Evolutionary conservation across 495 filamentous ascomycete genomes (phyloP).

Genomic region (Penicillium odoratum): DNA sequence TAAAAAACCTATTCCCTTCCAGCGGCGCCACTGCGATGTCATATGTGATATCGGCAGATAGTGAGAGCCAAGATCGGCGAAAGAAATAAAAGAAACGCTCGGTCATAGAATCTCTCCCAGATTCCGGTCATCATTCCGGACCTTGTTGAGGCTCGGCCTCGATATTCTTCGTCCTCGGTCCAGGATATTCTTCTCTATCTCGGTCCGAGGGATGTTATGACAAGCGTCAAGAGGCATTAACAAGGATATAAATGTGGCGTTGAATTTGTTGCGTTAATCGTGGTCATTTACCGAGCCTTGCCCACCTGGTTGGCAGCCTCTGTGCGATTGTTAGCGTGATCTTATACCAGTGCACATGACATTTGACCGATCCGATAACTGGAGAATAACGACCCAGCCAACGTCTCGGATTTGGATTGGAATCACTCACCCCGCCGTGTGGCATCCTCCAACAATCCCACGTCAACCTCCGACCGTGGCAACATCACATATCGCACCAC

Average conservation of each 20-base stretch:
- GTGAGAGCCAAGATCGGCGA: background rate
- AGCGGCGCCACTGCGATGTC: background rate
- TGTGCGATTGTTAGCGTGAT: constrained; percentile 22
- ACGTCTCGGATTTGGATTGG: background rate
- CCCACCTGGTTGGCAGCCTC: constrained; percentile 55
- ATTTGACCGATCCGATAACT: no score
- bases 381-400: background rate
- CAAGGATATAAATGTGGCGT: constrained; percentile 17
- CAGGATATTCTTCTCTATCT: constrained; percentile 6
- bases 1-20: background rate
- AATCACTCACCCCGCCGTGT: constrained; percentile 80
- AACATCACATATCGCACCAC: constrained; percentile 96
- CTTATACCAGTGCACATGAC: background rate
- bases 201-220: constrained; percentile 19
- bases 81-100: background rate
- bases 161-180: constrained; percentile 1
- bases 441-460: constrained; percentile 90
- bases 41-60: background rate
- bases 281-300: constrained; percentile 42
- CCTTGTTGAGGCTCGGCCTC: background rate
- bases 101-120: background rate
- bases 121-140: background rate
- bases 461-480: constrained; percentile 83
- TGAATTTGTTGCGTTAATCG: constrained; percentile 14
- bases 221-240: constrained; percentile 21